Evolutionary conservation across 2,329 filamentous ascomycete genomes (phyloP).

Genomic region (Leptoxyphium fumago): DNA sequence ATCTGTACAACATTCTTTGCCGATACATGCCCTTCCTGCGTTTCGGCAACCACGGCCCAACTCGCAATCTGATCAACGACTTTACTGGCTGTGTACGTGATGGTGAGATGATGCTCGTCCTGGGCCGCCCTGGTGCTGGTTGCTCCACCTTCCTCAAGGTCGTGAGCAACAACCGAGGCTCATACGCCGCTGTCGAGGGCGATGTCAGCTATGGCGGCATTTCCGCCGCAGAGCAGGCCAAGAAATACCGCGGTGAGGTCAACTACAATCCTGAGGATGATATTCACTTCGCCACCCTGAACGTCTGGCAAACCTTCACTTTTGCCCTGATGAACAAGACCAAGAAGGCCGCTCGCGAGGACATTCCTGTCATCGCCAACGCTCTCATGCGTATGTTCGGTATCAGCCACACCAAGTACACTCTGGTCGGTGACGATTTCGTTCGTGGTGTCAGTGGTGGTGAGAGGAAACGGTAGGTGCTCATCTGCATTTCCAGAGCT

Average conservation of each 20-base stretch:
- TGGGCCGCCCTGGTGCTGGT: constrained; percentile 59
- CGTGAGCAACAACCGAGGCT: constrained; percentile 53
- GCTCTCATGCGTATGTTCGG: constrained; percentile 65
- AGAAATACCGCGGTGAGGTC: constrained; percentile 59
- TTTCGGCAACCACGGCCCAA: not conserved
- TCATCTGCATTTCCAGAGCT: no score
- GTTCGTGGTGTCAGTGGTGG: constrained; percentile 64
- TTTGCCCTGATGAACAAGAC: constrained; percentile 67
- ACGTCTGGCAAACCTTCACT: constrained; percentile 62
- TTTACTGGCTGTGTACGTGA: constrained; percentile 52
- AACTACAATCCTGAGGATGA: constrained; percentile 70
- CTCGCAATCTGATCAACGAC: constrained; percentile 39
- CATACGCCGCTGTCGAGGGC: constrained; percentile 52
- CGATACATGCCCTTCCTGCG: constrained; percentile 36
- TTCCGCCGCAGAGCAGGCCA: constrained; percentile 49
- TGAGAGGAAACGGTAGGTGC: constrained; percentile 46
- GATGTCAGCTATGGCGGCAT: constrained; percentile 61
- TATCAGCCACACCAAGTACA: constrained; percentile 60
- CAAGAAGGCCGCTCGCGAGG: constrained; percentile 46
- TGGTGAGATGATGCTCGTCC: constrained; percentile 54
- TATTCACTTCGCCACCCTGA: constrained; percentile 57
- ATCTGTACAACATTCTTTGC: constrained; percentile 52
- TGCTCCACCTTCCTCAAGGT: constrained; percentile 67
- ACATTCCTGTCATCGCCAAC: constrained; percentile 54
- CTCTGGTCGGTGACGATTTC: constrained; percentile 59